A percentile compares a stretch with the other conserved stretches of the same genome.
Evolutionary conservation across 805 yeast genomes (phyloP).

Genomic region (Clavispora carvajalis): DNA sequence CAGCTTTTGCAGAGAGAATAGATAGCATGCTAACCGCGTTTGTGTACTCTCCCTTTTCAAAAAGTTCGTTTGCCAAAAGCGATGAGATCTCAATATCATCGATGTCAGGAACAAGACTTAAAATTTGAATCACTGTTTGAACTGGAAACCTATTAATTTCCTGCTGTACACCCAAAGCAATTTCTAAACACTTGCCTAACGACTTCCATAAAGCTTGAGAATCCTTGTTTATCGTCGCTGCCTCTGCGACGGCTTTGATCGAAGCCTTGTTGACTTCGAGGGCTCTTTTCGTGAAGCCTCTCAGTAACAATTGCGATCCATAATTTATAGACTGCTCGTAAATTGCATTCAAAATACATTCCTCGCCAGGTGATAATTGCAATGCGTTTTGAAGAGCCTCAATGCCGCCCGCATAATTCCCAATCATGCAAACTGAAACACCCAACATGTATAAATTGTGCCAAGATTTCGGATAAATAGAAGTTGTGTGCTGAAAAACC

Average conservation of each 20-base stretch:
- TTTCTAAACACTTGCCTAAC: conserved; percentile 50
- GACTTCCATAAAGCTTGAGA: conserved; percentile 65
- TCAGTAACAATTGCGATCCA: conserved; percentile 44
- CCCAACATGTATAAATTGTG: conserved; percentile 66
- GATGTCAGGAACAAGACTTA: conserved; percentile 6
- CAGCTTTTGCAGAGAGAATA: conserved; percentile 44
- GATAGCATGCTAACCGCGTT: conserved; percentile 37
- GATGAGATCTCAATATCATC: conserved; percentile 17
- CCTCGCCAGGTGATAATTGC: conserved; percentile 41
- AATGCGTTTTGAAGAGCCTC: conserved; percentile 40
- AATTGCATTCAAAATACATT: conserved; percentile 43
- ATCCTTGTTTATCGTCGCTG: conserved; percentile 28
- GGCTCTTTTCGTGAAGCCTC: conserved; percentile 69
- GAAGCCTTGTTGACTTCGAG: conserved; percentile 43
- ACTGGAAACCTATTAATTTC: conserved; percentile 46
- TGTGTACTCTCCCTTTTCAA: conserved; percentile 10
- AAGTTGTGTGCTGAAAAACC: conserved; percentile 66
- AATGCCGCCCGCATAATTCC: conserved; percentile 62
- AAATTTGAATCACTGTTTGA: conserved; percentile 12
- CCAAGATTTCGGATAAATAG: conserved; percentile 51
- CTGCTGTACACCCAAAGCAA: conserved; percentile 53
- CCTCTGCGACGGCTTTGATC: conserved; percentile 36
- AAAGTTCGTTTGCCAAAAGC: conserved; percentile 8
- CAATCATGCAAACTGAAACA: conserved; percentile 53
- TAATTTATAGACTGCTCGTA: conserved; percentile 54